Conservation (phyloP, 192 early-diverging fungal species). For the Coemansia sp. region DNA sequence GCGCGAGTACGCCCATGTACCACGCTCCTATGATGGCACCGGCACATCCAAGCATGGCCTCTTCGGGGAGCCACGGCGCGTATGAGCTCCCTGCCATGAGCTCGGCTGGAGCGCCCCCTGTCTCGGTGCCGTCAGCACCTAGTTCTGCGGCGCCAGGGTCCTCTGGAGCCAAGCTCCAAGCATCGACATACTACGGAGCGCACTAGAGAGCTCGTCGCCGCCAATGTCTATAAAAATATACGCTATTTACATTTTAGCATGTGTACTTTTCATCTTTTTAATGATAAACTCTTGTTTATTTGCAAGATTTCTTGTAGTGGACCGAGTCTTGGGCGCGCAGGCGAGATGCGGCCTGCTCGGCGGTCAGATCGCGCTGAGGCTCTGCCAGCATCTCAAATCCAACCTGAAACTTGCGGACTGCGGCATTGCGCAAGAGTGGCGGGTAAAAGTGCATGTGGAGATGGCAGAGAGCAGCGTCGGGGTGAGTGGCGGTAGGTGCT, state of each 20-base stretch:
- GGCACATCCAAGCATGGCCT: slow-evolving; percentile 7
- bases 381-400: slow-evolving; percentile 95
- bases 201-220: neutral
- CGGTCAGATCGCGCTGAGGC: slow-evolving; percentile 90
- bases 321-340: slow-evolving; percentile 57
- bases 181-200: slow-evolving; percentile 17
- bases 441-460: slow-evolving; percentile 97
- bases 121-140: slow-evolving; percentile 3
- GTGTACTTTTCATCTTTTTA: neutral
- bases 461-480: slow-evolving; percentile 60
- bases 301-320: slow-evolving; percentile 14
- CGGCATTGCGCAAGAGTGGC: slow-evolving; percentile 83
- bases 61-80: neutral
- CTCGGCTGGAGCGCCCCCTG: neutral
- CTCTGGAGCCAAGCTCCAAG: slow-evolving; percentile 20
- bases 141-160: slow-evolving; percentile 1
- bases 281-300: neutral
- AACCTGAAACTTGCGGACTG: slow-evolving; percentile 93
- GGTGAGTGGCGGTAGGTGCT: slow-evolving; percentile 62
- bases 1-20: slow-evolving; percentile 11
- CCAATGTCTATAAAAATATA: neutral
- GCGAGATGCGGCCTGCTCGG: slow-evolving; percentile 83
- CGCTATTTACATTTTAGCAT: too few relatives aligned
- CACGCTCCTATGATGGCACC: slow-evolving; percentile 24
- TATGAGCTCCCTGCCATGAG: neutral